Percentiles rank a stretch among this genome's conserved stretches.
Evolutionary conservation across 1,284 basidiomycete species (phyloP).

Genomic region (Austroboletus rostrupii): DNA sequence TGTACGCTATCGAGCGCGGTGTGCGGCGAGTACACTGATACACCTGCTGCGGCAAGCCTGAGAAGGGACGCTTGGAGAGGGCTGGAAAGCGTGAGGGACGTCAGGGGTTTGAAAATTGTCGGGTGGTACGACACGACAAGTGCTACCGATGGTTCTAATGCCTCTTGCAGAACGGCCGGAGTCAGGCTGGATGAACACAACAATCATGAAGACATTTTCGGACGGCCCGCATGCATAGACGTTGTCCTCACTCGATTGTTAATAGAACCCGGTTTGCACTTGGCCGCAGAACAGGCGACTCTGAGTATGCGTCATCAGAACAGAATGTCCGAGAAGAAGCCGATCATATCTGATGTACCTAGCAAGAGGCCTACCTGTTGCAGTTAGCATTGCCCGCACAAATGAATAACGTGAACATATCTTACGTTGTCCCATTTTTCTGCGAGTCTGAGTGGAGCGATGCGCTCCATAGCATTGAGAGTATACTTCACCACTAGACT

Average conservation of each 20-base stretch:
- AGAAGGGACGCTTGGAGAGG: slow-evolving; percentile 81
- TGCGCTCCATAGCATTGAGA: slow-evolving; percentile 67
- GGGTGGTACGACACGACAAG: slow-evolving; percentile 88
- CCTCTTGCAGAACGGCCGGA: slow-evolving; percentile 72
- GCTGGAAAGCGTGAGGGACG: slow-evolving; percentile 74
- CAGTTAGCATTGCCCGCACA: neutral
- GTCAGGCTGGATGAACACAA: slow-evolving; percentile 59
- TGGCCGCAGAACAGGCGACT: slow-evolving; percentile 63
- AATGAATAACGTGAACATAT: slow-evolving; percentile 50
- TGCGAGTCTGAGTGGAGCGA: slow-evolving; percentile 82
- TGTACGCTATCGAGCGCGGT: slow-evolving; percentile 79
- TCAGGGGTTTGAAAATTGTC: slow-evolving; percentile 80
- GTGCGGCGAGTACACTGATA: slow-evolving; percentile 87
- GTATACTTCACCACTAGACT: slow-evolving; percentile 38
- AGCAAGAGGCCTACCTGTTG: slow-evolving; percentile 77
- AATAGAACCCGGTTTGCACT: slow-evolving; percentile 67
- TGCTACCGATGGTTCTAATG: slow-evolving; percentile 56
- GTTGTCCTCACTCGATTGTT: slow-evolving; percentile 73
- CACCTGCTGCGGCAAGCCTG: slow-evolving; percentile 73
- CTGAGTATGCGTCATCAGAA: slow-evolving; percentile 35
- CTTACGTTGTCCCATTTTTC: slow-evolving; percentile 90
- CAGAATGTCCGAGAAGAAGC: slow-evolving; percentile 2
- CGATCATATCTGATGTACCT: slow-evolving; percentile 41
- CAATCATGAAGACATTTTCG: slow-evolving; percentile 11
- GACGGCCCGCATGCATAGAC: slow-evolving; percentile 1